Base-by-base conservation (phyloP, 1,139 yeast genomes). In the Chernovozyma sophiae-reginae region DNA sequence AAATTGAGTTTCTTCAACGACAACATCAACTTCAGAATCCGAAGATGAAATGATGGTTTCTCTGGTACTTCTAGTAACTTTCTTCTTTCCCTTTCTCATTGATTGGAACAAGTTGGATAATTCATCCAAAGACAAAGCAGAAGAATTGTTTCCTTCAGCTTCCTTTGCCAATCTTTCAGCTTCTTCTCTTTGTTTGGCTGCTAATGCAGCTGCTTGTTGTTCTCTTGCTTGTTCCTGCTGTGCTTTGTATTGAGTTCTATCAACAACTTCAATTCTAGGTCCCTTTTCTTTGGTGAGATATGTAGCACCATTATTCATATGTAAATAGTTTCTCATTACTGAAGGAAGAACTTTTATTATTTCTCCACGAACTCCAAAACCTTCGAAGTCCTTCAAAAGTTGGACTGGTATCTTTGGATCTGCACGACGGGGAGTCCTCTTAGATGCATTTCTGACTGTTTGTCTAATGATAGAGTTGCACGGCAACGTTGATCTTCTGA, bases 281-380 rank as follows among this genome's bases (percentile, higher is more conserved):
- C 74, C 72, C 41, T 72, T 65, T 13, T 69, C 74, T 32, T 68
- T 64, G 27, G 75, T 56, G 24, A 84, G 69, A 53, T 84, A 85
- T 27, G 77, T 75, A 3, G 96, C 96, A 33, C 86, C 84, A 48
- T 85, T 81, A 43, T 66, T 53, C 35, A 77, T 75, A 51, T 87
- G 87, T 40, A 89, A 71, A 49, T 66, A 76, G 61, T 85, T 86
- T 56, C 92, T 76, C 96, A 89, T 89, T 42, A 77, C 70, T 14
- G 92, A 86, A 25, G 95, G 86, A 43, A 78, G 73, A n/a, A 87
- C 96, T 29, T 74, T 65, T 19, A 85, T 72, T 32, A 89, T 70
- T 62, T 89, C 84, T 22, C 96, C 96, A 34, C 57, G 56, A 30
- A 61, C 65, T n/a, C 86, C 87, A 40, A 78, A 58, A 10, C 71